A percentile compares a stretch with the other conserved stretches of the same genome.
Evolutionary conservation across 768 basidiomycete species (phyloP).

Genomic region (Pleurotus tuber-regium): DNA sequence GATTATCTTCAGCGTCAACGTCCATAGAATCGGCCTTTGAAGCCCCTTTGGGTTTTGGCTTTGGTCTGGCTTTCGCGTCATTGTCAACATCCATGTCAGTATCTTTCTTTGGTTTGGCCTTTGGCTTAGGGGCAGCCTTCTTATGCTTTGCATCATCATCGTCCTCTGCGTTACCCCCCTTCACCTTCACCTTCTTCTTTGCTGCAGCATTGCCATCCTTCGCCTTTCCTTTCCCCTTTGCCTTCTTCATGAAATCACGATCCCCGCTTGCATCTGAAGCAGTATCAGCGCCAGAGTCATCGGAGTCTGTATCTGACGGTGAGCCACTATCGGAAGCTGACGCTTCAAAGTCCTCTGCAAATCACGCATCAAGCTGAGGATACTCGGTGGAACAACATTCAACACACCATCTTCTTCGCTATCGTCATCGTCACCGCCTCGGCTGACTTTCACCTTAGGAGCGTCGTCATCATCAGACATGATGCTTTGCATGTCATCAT

Average conservation of each 20-base stretch:
- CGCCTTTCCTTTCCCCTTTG: constrained; percentile 32
- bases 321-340: constrained; percentile 88
- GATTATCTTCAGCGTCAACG: constrained; percentile 35
- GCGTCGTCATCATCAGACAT: constrained; percentile 69
- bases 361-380: neutral
- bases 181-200: constrained; percentile 40
- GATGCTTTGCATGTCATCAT: constrained; percentile 82
- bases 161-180: constrained; percentile 31
- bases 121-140: constrained; percentile 30
- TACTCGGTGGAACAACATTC: constrained; percentile 2
- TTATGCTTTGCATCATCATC: constrained; percentile 36
- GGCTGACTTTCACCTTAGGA: constrained; percentile 48
- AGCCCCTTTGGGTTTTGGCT: constrained; percentile 39
- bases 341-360: constrained; percentile 75
- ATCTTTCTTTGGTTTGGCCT: constrained; percentile 47
- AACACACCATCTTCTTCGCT: constrained; percentile 67
- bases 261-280: constrained; percentile 87
- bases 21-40: constrained; percentile 43
- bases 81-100: constrained; percentile 30
- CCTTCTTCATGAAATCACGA: constrained; percentile 51
- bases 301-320: constrained; percentile 73
- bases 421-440: constrained; percentile 69
- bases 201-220: constrained; percentile 32
- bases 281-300: constrained; percentile 65
- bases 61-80: constrained; percentile 41